Evolutionary conservation across 169 alveolate species (phyloP), one percentile per base, ranked within the genome.

Genomic region (Plasmodium vinckei): DNA sequence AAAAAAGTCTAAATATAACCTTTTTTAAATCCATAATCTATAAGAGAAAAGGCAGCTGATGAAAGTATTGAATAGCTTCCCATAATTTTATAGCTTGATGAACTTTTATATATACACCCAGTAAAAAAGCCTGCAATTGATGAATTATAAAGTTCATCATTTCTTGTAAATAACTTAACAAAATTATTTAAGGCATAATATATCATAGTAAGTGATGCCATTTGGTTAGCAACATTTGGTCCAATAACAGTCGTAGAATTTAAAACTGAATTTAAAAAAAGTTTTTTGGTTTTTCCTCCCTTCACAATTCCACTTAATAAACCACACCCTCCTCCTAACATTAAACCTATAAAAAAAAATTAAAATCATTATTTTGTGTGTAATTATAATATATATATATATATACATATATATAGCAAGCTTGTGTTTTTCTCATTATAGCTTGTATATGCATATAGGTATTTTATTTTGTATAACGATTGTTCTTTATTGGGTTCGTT

Each of bases 261-360:
- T 15, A 96, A 89, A 25, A 96, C 84, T 15, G 96, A 93, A 92
- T 96, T 96, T 19, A 96, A 61, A 61, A 92, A 93, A 15, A 96
- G 95, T 69, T 92, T 95, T 17, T 92, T 75, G 4, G 98, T 95
- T 25, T 95, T 93, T 17, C 97, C 98, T 13, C 98, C 98, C 69
- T 87, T 95, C 63, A 91, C 60, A n/a, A 95, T 57, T n/a, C 97
- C 98, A 57, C 87, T 91, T 6, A 93, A 54, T 23, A 94, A 39
- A 10, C 98, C 98, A 72, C 94, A 95, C 23, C 95, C 49, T 4
- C 96, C 96, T 1, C 98, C 98, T 57, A 94, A 73, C 0, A 92
- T 75, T 67, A 95, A 61, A 12, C 98, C 98, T 96, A 82, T 5
- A 68, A 15, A 65, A 49, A 21, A 60, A 23, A 13, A 21, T 12